A percentile compares a stretch with the other conserved stretches of the same genome.
phyloP scores from a whole-genome alignment of 2,329 filamentous ascomycete species.

The Daldinia sp. region DNA sequence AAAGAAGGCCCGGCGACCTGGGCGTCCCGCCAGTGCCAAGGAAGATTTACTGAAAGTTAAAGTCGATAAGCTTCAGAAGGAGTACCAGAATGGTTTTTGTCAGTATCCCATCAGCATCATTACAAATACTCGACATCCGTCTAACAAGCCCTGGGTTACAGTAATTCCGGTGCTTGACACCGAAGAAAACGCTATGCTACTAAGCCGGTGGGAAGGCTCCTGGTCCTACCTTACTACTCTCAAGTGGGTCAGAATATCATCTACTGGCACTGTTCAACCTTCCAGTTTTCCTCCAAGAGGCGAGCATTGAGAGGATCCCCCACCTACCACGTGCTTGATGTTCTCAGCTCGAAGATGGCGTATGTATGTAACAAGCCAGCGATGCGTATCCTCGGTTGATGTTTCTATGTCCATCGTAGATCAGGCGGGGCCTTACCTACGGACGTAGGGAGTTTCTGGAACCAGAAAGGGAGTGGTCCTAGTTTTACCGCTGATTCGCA shows the following conservation, averaged over 20 bases:
- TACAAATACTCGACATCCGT: constrained; percentile 11
- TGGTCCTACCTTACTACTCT: constrained; percentile 83
- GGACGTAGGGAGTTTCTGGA: constrained; percentile 41
- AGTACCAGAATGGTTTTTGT: constrained; percentile 87
- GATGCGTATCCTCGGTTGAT: constrained; percentile 42
- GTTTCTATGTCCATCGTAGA: constrained; percentile 41
- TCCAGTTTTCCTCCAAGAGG: constrained; percentile 81
- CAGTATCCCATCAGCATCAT: constrained; percentile 43
- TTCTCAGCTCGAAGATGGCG: constrained; percentile 11
- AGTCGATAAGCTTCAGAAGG: constrained; percentile 75
- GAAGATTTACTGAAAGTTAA: constrained; percentile 81
- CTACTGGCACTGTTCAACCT: constrained; percentile 69
- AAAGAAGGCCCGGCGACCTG: constrained; percentile 76
- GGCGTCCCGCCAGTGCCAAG: constrained; percentile 77
- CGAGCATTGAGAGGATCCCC: constrained; percentile 37
- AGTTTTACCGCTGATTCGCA: constrained; percentile 35
- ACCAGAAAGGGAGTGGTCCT: constrained; percentile 29
- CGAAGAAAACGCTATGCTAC: constrained; percentile 67
- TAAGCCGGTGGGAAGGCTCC: constrained; percentile 81
- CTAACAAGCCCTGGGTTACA: constrained; percentile 47
- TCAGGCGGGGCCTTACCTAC: constrained; percentile 40
- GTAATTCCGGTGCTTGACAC: constrained; percentile 79
- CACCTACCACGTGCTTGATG: constrained; percentile 18
- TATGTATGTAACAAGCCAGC: constrained; percentile 26
- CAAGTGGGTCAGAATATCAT: constrained; percentile 78